Evolutionary conservation across 495 filamentous ascomycete species (phyloP), one percentile per base, ranked within the genome.

Genomic region (Aspergillus cristatus): DNA sequence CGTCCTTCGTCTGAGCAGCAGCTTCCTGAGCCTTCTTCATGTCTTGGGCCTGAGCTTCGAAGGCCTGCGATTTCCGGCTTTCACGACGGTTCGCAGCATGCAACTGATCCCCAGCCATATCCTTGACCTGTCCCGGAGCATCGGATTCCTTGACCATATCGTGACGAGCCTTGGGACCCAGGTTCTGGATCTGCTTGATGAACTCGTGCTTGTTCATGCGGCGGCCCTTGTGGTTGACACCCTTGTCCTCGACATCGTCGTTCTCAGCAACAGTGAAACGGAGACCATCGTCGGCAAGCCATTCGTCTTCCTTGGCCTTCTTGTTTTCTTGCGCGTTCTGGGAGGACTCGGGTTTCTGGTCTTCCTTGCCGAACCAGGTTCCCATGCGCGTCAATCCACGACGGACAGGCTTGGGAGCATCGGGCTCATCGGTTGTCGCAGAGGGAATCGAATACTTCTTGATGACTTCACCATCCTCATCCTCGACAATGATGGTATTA

Each of bases 401-500:
- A 15, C 72, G 60, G 14, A 76, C 57, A 5, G 56, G 56, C 6
- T 61, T 53, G 24, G 54, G 42, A 37, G 53, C 48, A 32, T 48
- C 48, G n/a, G 45, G 43, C 33, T 26, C 54, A 28, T 50, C 59
- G 7, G 55, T 56, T 47, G 50, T 47, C 52, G 46, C 41, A 3
- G 69, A 49, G 8, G 88, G 83, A 18, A 96, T 80, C 37, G 94
- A 86, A 56, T 94, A 97, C 42, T 91, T 94, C 69, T 94, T 93
- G 56, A 99, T 76, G 10, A 99, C 93, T 53, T 99, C 93, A 18
- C 93, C 93, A 54, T 95, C 84, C 55, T 90, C 88, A 48, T 99
- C 89, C 60, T 99, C 93, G 12, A 99, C 87, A 51, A 99, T 96
- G 47, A 99, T 90, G 57, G 88, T 94, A 47, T 86, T 91, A 31